A percentile compares a stretch with the other conserved stretches of the same genome.
These are phyloP conservation scores for Termitomyces sp. DNA, from an alignment of 768 basidiomycete genomes.

Conservation along the genomic window DNA sequence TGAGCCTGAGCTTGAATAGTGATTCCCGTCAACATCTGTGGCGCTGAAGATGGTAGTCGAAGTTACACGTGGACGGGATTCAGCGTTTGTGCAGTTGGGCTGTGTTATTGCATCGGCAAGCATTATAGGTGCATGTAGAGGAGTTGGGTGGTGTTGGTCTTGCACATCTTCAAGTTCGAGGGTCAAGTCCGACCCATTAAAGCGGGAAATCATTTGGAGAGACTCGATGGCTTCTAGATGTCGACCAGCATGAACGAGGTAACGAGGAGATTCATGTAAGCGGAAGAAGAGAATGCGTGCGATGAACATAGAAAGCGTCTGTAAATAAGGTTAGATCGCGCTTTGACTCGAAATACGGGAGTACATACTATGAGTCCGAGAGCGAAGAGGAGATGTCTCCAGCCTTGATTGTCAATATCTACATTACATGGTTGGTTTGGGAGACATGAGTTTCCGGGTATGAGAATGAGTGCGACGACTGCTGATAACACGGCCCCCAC, in stretches of 20 bases:
- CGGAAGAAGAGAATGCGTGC: conserved; percentile 87
- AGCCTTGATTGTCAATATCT: conserved; percentile 70
- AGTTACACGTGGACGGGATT: conserved; percentile 16
- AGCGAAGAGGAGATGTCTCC: conserved; percentile 77
- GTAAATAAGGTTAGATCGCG: conserved; percentile 4
- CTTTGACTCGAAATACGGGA: neutral
- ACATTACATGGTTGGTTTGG: conserved; percentile 54
- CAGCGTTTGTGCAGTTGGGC: neutral
- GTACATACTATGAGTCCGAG: conserved; percentile 78
- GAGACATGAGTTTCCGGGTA: conserved; percentile 74
- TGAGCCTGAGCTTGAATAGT: neutral
- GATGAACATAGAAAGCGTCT: conserved; percentile 88
- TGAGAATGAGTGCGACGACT: conserved; percentile 67
- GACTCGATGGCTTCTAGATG: conserved; percentile 79
- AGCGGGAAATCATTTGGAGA: conserved; percentile 77
- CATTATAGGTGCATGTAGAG: conserved; percentile 1
- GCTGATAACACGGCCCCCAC: conserved; percentile 86
- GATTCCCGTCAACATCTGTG: conserved; percentile 19
- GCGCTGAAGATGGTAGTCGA: conserved; percentile 31
- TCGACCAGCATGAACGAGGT: conserved; percentile 84
- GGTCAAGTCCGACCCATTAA: conserved; percentile 71
- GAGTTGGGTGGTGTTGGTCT: conserved; percentile 28
- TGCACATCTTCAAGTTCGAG: conserved; percentile 69
- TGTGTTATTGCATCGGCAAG: conserved; percentile 1
- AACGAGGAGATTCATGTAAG: conserved; percentile 91